phyloP scores from a whole-genome alignment of 208 protist genomes.

The Acanthamoeba healyi region DNA sequence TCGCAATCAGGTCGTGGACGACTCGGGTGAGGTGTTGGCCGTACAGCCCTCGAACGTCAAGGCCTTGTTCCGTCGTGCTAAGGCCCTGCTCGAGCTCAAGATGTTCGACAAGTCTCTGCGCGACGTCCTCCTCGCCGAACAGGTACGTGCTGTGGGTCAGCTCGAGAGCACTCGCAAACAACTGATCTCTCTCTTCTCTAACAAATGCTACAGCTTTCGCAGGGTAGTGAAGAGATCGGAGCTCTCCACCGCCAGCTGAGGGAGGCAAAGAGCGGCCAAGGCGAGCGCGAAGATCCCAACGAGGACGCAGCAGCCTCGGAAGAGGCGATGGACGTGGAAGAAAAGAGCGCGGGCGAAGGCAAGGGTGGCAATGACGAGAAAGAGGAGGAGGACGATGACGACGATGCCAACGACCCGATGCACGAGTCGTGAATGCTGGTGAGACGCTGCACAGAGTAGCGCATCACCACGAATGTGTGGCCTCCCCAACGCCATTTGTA shows the following conservation, averaged over 20 bases:
- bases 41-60: conserved; percentile 56
- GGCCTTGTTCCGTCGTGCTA: neutral
- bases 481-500: too few species aligned
- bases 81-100: conserved; percentile 45
- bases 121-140: conserved; percentile 14
- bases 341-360: neutral
- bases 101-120: neutral
- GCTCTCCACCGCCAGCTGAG: neutral
- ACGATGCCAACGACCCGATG: neutral
- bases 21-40: neutral
- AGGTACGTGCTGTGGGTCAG: neutral
- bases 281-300: neutral
- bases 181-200: too few species aligned
- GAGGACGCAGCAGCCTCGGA: neutral
- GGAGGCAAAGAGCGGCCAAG: neutral
- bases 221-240: neutral
- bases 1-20: neutral
- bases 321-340: neutral
- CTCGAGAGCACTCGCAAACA: neutral
- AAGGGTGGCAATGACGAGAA: too few species aligned
- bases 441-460: too few species aligned
- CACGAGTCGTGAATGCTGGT: too few species aligned
- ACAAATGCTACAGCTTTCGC: neutral
- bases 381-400: too few species aligned
- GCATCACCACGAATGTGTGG: too few species aligned